These are phyloP conservation scores for Erigeron canadensis DNA, from an alignment of 129 eudicot genomes.

Conservation along the genomic window DNA sequence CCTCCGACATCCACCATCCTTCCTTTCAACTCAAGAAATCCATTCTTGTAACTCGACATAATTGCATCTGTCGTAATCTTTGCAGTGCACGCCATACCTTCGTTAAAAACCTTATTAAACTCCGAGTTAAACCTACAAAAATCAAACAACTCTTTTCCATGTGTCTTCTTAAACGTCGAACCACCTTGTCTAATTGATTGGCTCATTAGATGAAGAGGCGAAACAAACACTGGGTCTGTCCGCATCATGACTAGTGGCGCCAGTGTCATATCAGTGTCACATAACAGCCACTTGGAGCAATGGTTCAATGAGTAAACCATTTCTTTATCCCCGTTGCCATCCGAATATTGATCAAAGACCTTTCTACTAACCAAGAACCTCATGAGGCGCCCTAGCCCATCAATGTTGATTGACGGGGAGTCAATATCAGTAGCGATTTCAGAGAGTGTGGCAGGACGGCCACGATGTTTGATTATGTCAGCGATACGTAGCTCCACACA, in stretches of 20 bases:
- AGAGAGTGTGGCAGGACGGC: constrained; percentile 29
- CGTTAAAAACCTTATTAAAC: constrained; percentile 24
- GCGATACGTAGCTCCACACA: constrained; percentile 41
- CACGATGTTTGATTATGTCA: constrained; percentile 31
- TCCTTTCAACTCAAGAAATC: constrained; percentile 14
- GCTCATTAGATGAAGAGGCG: constrained; percentile 20
- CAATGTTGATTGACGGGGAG: constrained; percentile 18
- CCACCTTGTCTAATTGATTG: constrained; percentile 32
- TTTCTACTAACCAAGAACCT: constrained; percentile 26
- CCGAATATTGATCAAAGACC: too few species aligned
- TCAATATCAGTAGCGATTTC: constrained; percentile 25
- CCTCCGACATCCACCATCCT: constrained; percentile 39
- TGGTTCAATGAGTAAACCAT: constrained; percentile 20
- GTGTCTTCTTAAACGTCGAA: constrained; percentile 29
- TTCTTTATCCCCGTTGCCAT: neutral
- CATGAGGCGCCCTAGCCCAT: constrained; percentile 28
- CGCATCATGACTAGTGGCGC: constrained; percentile 25
- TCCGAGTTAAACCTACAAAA: constrained; percentile 1
- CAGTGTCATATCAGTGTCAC: constrained; percentile 8
- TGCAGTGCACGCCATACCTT: constrained; percentile 31
- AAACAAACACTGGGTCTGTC: constrained; percentile 7
- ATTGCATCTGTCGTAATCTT: constrained; percentile 7
- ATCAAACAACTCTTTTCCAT: constrained; percentile 28
- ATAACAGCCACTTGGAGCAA: constrained; percentile 26
- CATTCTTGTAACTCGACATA: constrained; percentile 4